Conservation (phyloP, 441 rosid genomes). For the Isatis lusitanica region DNA sequence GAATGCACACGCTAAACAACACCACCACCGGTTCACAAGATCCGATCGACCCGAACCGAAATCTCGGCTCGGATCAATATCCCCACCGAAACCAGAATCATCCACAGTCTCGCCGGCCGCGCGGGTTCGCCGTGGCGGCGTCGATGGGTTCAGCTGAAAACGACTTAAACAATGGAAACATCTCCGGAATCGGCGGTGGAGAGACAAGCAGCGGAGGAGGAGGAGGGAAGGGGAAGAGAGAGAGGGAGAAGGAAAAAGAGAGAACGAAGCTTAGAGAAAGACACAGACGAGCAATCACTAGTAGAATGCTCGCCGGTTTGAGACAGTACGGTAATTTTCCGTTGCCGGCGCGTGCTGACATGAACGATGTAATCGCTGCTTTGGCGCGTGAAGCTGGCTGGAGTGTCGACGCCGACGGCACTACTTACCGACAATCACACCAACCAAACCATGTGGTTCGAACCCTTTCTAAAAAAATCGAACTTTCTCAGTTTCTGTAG, state of each 20-base stretch:
- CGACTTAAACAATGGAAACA: slow-evolving; percentile 31
- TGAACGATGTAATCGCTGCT: slow-evolving; percentile 80
- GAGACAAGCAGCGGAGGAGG: slow-evolving; percentile 24
- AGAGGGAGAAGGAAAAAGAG: slow-evolving; percentile 85
- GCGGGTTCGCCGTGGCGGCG: slow-evolving; percentile 85
- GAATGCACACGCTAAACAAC: slow-evolving; percentile 30
- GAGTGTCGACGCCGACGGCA: slow-evolving; percentile 76
- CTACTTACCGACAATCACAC: slow-evolving; percentile 69
- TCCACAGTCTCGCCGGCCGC: slow-evolving; percentile 73
- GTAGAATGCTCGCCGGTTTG: slow-evolving; percentile 76
- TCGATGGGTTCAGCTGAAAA: slow-evolving; percentile 39
- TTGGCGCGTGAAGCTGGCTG: slow-evolving; percentile 82
- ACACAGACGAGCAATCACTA: slow-evolving; percentile 68
- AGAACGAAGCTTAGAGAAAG: slow-evolving; percentile 79
- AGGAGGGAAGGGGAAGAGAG: slow-evolving; percentile 67
- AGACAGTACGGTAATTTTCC: slow-evolving; percentile 77
- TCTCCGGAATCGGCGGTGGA: slow-evolving; percentile 20
- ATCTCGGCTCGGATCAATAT: slow-evolving; percentile 22
- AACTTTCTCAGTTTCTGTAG: not conserved
- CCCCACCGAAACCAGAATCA: slow-evolving; percentile 24
- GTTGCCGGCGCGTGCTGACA: slow-evolving; percentile 82
- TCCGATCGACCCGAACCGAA: slow-evolving; percentile 32
- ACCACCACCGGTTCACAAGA: slow-evolving; percentile 36
- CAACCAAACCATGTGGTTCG: slow-evolving; percentile 64
- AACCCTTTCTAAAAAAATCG: not conserved